Conservation (phyloP, 2,329 filamentous ascomycete genomes). For the Atkinsonella texensis region DNA sequence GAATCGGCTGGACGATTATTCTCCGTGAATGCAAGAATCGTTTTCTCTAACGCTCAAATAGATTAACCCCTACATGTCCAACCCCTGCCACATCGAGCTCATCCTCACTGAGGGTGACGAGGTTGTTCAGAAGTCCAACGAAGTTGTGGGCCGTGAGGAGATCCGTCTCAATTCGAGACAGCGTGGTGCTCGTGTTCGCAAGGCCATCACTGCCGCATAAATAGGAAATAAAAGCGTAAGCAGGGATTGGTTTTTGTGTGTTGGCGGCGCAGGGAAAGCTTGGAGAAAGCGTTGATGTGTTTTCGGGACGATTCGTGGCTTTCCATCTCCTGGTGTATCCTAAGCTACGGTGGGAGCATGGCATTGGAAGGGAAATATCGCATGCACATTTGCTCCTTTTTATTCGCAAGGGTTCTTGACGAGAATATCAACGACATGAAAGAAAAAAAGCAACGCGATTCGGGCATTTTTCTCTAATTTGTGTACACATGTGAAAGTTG, state of each 20-base stretch:
- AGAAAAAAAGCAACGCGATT: background rate
- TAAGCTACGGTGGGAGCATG: conserved; percentile 26
- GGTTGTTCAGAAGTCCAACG: conserved; percentile 87
- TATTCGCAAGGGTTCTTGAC: conserved; percentile 23
- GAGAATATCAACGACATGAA: conserved; percentile 16
- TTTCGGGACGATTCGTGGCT: conserved; percentile 21
- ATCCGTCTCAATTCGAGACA: conserved; percentile 78
- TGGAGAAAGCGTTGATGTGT: conserved; percentile 8
- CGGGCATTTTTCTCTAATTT: too few species aligned
- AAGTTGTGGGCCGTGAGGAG: conserved; percentile 56
- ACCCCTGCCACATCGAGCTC: conserved; percentile 99
- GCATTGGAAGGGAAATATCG: conserved; percentile 24
- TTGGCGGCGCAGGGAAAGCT: conserved; percentile 6
- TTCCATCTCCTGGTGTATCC: conserved; percentile 28
- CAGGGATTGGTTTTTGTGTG: conserved; percentile 6
- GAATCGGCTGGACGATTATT: background rate
- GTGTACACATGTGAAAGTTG: too few species aligned
- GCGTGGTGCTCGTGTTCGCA: conserved; percentile 59
- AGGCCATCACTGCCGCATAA: conserved; percentile 54
- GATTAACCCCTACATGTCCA: conserved; percentile 99
- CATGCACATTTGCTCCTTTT: conserved; percentile 18
- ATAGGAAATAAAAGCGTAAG: conserved; percentile 12
- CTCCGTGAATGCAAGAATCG: background rate
- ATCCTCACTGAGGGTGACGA: conserved; percentile 98
- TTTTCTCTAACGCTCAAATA: conserved; percentile 27